These are phyloP conservation scores for Apiotrichum brassicae DNA, from an alignment of 1,284 basidiomycete species.

Conservation along the genomic window DNA sequence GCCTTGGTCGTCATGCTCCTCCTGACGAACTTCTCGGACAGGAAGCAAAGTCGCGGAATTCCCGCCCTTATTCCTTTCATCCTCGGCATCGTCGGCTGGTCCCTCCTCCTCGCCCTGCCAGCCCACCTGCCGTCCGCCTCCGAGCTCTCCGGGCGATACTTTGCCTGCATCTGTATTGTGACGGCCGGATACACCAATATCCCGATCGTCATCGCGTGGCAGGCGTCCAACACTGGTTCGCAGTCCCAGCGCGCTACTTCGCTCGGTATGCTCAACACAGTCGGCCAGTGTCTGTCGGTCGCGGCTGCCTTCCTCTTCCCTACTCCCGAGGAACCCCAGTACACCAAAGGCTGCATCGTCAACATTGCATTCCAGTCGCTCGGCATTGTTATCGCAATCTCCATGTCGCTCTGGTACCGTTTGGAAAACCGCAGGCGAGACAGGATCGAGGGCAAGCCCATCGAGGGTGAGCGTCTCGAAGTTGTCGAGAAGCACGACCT, in stretches of 20 bases:
- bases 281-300: slow-evolving; percentile 49
- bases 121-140: slow-evolving; percentile 23
- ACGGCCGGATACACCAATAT: slow-evolving; percentile 44
- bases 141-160: slow-evolving; percentile 43
- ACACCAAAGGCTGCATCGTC: slow-evolving; percentile 44
- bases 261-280: slow-evolving; percentile 49
- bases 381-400: slow-evolving; percentile 40
- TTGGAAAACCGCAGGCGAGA: slow-evolving; percentile 46
- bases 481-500: slow-evolving; percentile 16
- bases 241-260: slow-evolving; percentile 46
- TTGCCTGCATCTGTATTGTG: slow-evolving; percentile 46
- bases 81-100: slow-evolving; percentile 47
- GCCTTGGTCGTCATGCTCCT: slow-evolving; percentile 61
- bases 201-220: slow-evolving; percentile 31
- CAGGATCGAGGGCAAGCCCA: slow-evolving; percentile 42
- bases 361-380: slow-evolving; percentile 47
- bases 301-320: slow-evolving; percentile 49
- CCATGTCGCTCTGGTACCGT: slow-evolving; percentile 45
- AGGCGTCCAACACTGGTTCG: slow-evolving; percentile 9
- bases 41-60: slow-evolving; percentile 59
- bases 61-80: slow-evolving; percentile 42
- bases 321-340: slow-evolving; percentile 41
- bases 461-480: slow-evolving; percentile 12
- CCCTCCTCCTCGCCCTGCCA: slow-evolving; percentile 40
- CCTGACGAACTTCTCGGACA: slow-evolving; percentile 64